Percentiles rank a stretch among this genome's conserved stretches.
Evolutionary conservation across 345 rosid genomes (phyloP).

Genomic region (Rubroshorea leprosula): DNA sequence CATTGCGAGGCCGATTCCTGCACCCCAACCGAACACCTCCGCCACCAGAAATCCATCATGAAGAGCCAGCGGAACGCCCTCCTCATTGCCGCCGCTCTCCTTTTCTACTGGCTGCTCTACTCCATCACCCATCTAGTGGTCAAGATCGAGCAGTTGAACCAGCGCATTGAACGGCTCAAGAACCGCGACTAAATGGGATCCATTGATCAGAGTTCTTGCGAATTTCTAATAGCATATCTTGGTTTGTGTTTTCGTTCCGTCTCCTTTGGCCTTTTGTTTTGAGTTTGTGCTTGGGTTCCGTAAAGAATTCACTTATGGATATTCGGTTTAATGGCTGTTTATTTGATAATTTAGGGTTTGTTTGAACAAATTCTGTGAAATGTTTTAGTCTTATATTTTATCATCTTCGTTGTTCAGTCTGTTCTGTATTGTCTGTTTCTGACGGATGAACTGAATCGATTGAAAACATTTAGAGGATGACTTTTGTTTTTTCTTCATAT

Average conservation of each 20-base stretch:
- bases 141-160: conserved; percentile 61
- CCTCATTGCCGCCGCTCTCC: conserved; percentile 61
- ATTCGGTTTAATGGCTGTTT: neutral
- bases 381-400: neutral
- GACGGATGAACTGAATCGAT: no score
- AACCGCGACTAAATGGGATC: conserved; percentile 27
- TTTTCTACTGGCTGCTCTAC: conserved; percentile 80
- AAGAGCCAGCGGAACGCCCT: conserved; percentile 89
- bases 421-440: neutral
- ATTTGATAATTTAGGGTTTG: neutral
- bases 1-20: conserved; percentile 67
- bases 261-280: neutral
- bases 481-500: no score
- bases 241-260: neutral
- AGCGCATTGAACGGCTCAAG: conserved; percentile 70
- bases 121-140: conserved; percentile 68
- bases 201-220: neutral
- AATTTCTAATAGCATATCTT: neutral
- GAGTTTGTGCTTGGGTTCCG: neutral
- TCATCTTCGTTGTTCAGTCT: no score
- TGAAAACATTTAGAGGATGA: no score
- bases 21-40: conserved; percentile 70
- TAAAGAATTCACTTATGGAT: neutral
- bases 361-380: neutral
- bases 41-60: conserved; percentile 90